Base-by-base conservation (phyloP, 345 rosid genomes). In the Luvunga scandens region DNA sequence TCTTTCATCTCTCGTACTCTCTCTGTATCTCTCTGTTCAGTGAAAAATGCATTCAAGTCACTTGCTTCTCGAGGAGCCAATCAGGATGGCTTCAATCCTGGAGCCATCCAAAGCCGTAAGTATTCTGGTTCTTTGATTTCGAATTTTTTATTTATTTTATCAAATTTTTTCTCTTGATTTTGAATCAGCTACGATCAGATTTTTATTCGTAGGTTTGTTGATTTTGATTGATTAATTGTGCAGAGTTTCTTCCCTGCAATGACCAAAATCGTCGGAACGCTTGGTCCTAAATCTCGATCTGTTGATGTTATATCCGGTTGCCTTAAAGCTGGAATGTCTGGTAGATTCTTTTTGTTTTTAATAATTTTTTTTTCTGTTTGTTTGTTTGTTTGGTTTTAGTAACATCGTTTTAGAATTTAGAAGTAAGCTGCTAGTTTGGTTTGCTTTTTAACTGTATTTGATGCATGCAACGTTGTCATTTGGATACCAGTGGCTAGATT, bases 81-180 rank as follows among this genome's bases (percentile, higher is more conserved):
- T 95, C 79, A 86, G 99, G 94, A 95, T 95, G 99, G 97, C 96
- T 81, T 91, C 97, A 57, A 92, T 95, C 80, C 97, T 95, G 81
- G 97, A 95, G 86, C 92, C 99, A 42, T 92, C 99, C 48, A 96
- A 96, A 83, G 76, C 93, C n/a, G 98, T 96, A 53, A 91, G 90
- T 83, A 50, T 24, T 27, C 10, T 6, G 3, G 33, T 64, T 22
- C n/a, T 63, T 13, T 30, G n/a, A 14, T 5, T 33, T 27, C 66
- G 21, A 55, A 34, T 56, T 21, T 39, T 31, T 9, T 6, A 10
- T 34, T 68, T 78, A 38, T 16, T 56, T 48, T 66, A 25, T 71
- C 3, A 39, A 39, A n/a, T n/a, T 48, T 8, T 31, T 48, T 21
- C 22, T 55, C 39, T 34, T 31, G 66, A 38, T 9, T 24, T 63